phyloP scores from a whole-genome alignment of 768 basidiomycete species.

The Peribolospora kevripleyi region DNA sequence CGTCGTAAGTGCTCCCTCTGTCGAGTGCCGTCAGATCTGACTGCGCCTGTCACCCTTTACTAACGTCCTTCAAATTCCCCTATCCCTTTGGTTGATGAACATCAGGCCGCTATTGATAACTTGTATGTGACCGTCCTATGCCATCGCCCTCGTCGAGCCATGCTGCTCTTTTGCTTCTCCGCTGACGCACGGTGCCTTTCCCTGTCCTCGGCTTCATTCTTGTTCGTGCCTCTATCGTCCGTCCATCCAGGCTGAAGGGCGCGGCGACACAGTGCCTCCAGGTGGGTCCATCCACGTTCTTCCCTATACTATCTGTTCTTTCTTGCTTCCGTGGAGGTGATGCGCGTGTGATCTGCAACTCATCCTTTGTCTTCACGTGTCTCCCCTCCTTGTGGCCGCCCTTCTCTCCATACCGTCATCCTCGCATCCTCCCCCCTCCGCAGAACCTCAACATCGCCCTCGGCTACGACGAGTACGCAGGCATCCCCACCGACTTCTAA shows the following conservation, averaged over 20 bases:
- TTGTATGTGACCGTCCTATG: constrained; percentile 18
- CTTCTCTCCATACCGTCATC: neutral
- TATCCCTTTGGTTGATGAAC: too few species aligned
- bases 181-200: too few species aligned
- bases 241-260: constrained; percentile 39
- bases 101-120: constrained; percentile 79
- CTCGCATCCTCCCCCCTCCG: neutral
- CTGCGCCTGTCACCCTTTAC: neutral
- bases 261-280: constrained; percentile 97
- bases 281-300: constrained; percentile 28
- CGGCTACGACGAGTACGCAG: constrained; percentile 61
- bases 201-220: too few species aligned
- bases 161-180: too few species aligned
- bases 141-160: too few species aligned
- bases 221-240: too few species aligned
- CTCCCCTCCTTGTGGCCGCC: too few species aligned
- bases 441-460: constrained; percentile 77
- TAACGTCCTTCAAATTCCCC: neutral
- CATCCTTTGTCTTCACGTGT: neutral
- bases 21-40: neutral
- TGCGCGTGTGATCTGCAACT: neutral
- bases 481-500: constrained; percentile 30
- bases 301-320: neutral
- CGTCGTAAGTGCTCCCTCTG: constrained; percentile 34
- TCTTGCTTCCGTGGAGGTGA: neutral